Evolutionary conservation across 805 yeast genomes (phyloP), one percentile per base, ranked within the genome.

Genomic region (Candida ovalis): DNA sequence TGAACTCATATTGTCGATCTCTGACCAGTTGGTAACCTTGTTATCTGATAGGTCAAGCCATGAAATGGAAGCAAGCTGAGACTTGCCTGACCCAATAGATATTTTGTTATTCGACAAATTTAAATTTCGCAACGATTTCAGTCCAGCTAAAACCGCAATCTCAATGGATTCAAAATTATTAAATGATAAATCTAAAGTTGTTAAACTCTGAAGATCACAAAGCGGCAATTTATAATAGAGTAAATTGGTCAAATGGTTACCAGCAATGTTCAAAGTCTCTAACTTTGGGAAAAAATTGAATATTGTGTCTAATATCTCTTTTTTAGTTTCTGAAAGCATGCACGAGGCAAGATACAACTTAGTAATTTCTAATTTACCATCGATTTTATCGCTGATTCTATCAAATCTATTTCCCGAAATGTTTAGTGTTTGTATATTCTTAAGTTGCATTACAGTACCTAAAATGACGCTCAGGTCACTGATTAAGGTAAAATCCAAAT

Each of bases 401-500:
- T 22, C 44, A 40, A 81, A 71, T 44, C 74, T 58, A 54, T 81
- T 81, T 0, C 87, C 87, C 48, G 80, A 82, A 40, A 86, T 55
- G 38, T 76, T 72, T 28, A 88, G 53, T 1, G 61, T 59, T 21
- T 56, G 49, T 6, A 88, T 52, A 0, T 51, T 48, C 0, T 74
- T 70, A 28, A 82, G 51, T 2, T 56, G 48, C 3, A 54, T 46
- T 0, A 76, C 49, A 13, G 84, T 62, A 1, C 57, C 52, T 44
- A 72, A 57, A 0, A 85, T 58, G 1, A 62, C 67, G 0, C 58
- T 46, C 49, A 82, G 58, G 45, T 71, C 65, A 19, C 60, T 58
- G 37, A 88, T 62, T 42, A 86, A 63, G 60, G 88, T 85, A 59
- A 67, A 77, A 12, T 88, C 75, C 43, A 89, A 54, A 62, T 86